A percentile compares a stretch with the other conserved stretches of the same genome.
Evolutionary conservation across 1,284 basidiomycete genomes (phyloP).

Genomic region (Pseudozyma sp.): DNA sequence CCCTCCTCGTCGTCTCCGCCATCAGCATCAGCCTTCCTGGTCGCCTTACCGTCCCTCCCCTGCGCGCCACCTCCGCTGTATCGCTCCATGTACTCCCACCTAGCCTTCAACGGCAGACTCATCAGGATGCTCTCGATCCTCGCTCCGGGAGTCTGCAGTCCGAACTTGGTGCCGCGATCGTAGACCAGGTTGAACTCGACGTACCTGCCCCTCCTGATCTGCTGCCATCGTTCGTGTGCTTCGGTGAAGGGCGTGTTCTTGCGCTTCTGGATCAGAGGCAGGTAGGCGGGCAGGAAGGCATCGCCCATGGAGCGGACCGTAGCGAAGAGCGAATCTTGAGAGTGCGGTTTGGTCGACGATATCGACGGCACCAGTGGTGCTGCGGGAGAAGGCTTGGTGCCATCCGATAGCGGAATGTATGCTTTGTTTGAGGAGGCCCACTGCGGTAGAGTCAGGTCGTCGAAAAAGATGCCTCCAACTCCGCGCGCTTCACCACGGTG

Average conservation of each 20-base stretch:
- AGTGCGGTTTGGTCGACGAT: conserved; percentile 52
- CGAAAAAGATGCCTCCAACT: conserved; percentile 95
- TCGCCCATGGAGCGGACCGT: conserved; percentile 63
- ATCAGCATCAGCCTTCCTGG: conserved; percentile 12
- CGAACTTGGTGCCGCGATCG: conserved; percentile 68
- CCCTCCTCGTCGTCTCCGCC: conserved; percentile 24
- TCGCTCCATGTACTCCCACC: conserved; percentile 67
- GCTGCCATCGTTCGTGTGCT: conserved; percentile 62
- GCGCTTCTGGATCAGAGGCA: conserved; percentile 61
- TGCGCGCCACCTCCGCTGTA: conserved; percentile 57
- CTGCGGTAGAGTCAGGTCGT: conserved; percentile 70
- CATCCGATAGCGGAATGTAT: conserved; percentile 59
- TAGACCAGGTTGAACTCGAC: conserved; percentile 68
- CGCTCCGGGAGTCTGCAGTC: conserved; percentile 66
- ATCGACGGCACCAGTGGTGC: conserved; percentile 29
- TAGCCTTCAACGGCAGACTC: conserved; percentile 65
- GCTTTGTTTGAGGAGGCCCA: conserved; percentile 27
- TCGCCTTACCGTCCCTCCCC: conserved; percentile 46
- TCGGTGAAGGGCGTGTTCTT: conserved; percentile 50
- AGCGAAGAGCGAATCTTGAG: conserved; percentile 60
- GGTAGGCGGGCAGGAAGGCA: conserved; percentile 65
- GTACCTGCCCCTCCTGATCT: conserved; percentile 63
- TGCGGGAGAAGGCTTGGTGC: conserved; percentile 27
- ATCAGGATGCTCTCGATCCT: conserved; percentile 68
- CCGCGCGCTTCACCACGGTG: conserved; percentile 91